Evolutionary conservation across 495 filamentous ascomycete genomes (phyloP).

Genomic region (Aspergillus cristatus): DNA sequence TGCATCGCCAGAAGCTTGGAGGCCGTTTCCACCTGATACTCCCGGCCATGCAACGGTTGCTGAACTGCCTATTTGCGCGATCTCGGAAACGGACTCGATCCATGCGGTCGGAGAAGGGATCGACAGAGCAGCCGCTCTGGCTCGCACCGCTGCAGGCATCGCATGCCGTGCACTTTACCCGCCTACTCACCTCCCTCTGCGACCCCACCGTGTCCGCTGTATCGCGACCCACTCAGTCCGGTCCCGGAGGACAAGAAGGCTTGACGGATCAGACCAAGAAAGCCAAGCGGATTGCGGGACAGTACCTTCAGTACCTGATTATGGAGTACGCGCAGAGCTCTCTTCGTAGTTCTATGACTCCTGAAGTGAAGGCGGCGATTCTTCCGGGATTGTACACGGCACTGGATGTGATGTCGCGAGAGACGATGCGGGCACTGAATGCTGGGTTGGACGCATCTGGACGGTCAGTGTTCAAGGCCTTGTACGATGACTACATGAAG

Average conservation of each 20-base stretch:
- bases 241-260: conserved; percentile 22
- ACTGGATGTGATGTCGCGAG: conserved; percentile 57
- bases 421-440: conserved; percentile 56
- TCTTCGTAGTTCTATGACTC: conserved; percentile 43
- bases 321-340: conserved; percentile 62
- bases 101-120: conserved; percentile 11
- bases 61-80: conserved; percentile 53
- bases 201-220: conserved; percentile 71
- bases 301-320: conserved; percentile 64
- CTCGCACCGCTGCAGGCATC: conserved; percentile 33
- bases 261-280: conserved; percentile 70
- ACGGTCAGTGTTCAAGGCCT: conserved; percentile 59
- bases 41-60: conserved; percentile 50
- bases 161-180: conserved; percentile 55
- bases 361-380: conserved; percentile 58
- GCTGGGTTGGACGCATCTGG: conserved; percentile 58
- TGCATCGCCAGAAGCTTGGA: conserved; percentile 56
- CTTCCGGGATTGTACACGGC: conserved; percentile 63
- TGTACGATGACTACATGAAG: conserved; percentile 60
- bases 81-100: conserved; percentile 40
- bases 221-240: conserved; percentile 32
- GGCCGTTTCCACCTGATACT: conserved; percentile 65
- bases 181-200: conserved; percentile 67
- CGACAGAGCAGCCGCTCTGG: conserved; percentile 33
- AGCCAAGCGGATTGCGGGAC: conserved; percentile 64